Base-by-base conservation (phyloP, 257 asterid species). In the Solanum raphanifolium region DNA sequence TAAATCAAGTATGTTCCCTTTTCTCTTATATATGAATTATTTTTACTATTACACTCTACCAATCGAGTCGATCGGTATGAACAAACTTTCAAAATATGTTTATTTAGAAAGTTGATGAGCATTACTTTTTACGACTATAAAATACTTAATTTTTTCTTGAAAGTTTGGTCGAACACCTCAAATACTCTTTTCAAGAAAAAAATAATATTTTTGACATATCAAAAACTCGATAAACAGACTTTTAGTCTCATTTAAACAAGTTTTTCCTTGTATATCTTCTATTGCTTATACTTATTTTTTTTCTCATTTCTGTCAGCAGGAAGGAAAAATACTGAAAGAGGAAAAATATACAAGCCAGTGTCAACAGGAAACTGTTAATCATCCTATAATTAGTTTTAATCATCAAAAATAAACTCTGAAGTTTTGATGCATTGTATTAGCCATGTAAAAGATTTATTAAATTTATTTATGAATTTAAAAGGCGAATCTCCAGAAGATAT, bases 1-100 rank as follows among this genome's bases (percentile, higher is more conserved):
- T 81, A 92, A 86, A 88, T 86, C 95, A 87, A 91, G 98, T 95
- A 92, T 13, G 94, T 90, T 11, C 9, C 31, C 68, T 29, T 27
- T 85, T 65, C 2, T 31, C 31, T 9, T 13, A 10, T n/a, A 11
- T 43, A 43, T 43, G 18, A 43, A 43, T 43, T 43, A 46, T 13
- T 46, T 46, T 46, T 46, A 46, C 2, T 46, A 46, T 13, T 12
- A 46, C 7, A 12, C 20, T 46, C 55, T 46, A 46, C 55, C 18
- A 4, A 46, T 13, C 2, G 7, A 46, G 0, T 46, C 2, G 11
- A 20, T 55, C 11, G 0, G 10, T 18, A 6, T 34, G 15, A 7
- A 9, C 15, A 21, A 73, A 21, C 48, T 73, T 73, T 0, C 8
- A 21, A 35, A 73, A 34, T 32, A 7, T 73, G 43, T 3, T 8